A percentile compares a stretch with the other conserved stretches of the same genome.
These are phyloP conservation scores for Trichoderma afroharzianum DNA, from an alignment of 2,329 filamentous ascomycete species.

Conservation along the genomic window DNA sequence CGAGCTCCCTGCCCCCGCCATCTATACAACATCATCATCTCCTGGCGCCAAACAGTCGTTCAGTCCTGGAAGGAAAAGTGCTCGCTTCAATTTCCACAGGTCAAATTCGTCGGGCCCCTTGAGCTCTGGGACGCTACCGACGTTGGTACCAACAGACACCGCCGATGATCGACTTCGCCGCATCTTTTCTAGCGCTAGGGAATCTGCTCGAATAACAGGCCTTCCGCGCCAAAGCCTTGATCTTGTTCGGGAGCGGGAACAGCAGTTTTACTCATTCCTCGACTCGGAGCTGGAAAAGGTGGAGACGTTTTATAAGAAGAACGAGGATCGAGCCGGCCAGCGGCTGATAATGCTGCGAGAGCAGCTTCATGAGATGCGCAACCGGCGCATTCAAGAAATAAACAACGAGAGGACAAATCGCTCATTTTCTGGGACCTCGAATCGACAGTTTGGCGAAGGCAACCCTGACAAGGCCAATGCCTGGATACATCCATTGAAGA, in stretches of 20 bases:
- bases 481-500: conserved; percentile 54
- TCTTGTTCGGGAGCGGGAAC: conserved; percentile 67
- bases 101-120: conserved; percentile 1
- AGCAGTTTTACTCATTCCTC: conserved; percentile 84
- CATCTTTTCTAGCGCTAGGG: conserved; percentile 32
- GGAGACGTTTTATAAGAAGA: conserved; percentile 80
- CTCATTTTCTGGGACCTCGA: background rate
- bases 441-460: conserved; percentile 21
- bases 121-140: conserved; percentile 17
- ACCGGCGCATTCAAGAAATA: conserved; percentile 73
- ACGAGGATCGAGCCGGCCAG: conserved; percentile 79
- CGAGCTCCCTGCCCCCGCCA: conserved; percentile 52
- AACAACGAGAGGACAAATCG: conserved; percentile 39
- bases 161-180: conserved; percentile 29
- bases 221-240: conserved; percentile 40
- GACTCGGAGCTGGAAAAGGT: conserved; percentile 87
- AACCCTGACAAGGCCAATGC: conserved; percentile 29
- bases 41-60: conserved; percentile 22
- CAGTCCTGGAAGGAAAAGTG: conserved; percentile 11
- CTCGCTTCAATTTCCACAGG: background rate
- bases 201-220: background rate
- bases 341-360: conserved; percentile 69
- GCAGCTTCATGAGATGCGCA: conserved; percentile 90
- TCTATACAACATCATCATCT: conserved; percentile 34
- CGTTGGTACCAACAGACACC: conserved; percentile 12